A percentile compares a stretch with the other conserved stretches of the same genome.
These are phyloP conservation scores for Xylaria sp. DNA, from an alignment of 2,329 filamentous ascomycete genomes.

Conservation along the genomic window DNA sequence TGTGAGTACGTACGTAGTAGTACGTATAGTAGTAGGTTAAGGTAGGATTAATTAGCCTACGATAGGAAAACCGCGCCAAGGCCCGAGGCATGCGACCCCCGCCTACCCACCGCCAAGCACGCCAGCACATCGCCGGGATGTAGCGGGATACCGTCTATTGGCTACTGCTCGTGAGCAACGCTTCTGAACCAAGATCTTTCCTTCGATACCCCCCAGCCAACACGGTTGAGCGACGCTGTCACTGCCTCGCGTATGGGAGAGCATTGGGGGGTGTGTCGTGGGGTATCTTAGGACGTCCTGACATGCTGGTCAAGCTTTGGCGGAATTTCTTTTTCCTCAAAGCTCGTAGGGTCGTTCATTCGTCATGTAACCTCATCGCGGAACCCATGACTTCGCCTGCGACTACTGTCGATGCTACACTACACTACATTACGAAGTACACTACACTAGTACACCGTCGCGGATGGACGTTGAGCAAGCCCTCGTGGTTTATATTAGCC, in stretches of 20 bases:
- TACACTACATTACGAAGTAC: no score
- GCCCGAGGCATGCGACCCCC: neutral
- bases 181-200: slow-evolving; percentile 15
- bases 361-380: slow-evolving; percentile 7
- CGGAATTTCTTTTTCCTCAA: slow-evolving; percentile 11
- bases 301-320: slow-evolving; percentile 7
- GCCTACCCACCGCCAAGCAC: slow-evolving; percentile 8
- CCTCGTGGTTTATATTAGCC: neutral
- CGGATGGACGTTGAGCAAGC: neutral
- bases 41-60: slow-evolving; percentile 1
- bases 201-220: slow-evolving; percentile 1
- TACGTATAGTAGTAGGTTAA: no score
- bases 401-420: slow-evolving; percentile 1
- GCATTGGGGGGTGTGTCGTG: neutral
- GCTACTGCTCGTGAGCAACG: neutral
- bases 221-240: neutral
- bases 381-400: slow-evolving; percentile 3
- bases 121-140: slow-evolving; percentile 14
- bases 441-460: slow-evolving; percentile 1
- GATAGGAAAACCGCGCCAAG: slow-evolving; percentile 4
- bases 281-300: neutral
- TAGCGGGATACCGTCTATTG: slow-evolving; percentile 4
- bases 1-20: no score
- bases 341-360: slow-evolving; percentile 16
- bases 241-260: slow-evolving; percentile 3